A percentile compares a stretch with the other conserved stretches of the same genome.
These are phyloP conservation scores for Neurospora sp. DNA, from an alignment of 495 filamentous ascomycete genomes.

Conservation along the genomic window DNA sequence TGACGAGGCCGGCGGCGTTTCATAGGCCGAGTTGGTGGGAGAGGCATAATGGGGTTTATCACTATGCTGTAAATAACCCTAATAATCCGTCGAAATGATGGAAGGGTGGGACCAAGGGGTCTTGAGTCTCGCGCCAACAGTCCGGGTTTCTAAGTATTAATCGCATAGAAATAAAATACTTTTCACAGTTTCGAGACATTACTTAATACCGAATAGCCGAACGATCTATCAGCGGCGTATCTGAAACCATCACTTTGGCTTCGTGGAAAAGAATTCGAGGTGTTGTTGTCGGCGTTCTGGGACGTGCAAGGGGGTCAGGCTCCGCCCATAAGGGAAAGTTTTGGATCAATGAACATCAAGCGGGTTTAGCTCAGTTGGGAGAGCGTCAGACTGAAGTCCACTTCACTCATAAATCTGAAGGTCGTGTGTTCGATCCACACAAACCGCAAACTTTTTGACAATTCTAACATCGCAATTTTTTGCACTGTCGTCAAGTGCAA, in stretches of 20 bases:
- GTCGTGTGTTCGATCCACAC: not conserved
- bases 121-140: not conserved
- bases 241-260: not conserved
- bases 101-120: not conserved
- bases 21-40: not conserved
- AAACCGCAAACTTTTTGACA: not conserved
- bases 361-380: not conserved
- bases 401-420: not conserved
- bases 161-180: not conserved
- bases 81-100: not conserved
- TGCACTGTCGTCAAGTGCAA: too few relatives aligned
- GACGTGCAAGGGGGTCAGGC: not conserved
- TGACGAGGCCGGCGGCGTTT: slow-evolving; percentile 19
- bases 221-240: not conserved
- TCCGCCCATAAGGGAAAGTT: not conserved
- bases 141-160: not conserved
- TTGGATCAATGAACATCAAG: not conserved
- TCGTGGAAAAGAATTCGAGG: not conserved
- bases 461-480: not conserved
- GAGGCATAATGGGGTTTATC: not conserved
- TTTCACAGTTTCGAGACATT: not conserved
- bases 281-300: not conserved
- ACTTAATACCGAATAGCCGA: not conserved
- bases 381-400: not conserved
- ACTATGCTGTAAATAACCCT: not conserved